These are phyloP conservation scores for Phoenix roebelenii DNA, from an alignment of 176 grass and related monocot species.

Conservation along the genomic window DNA sequence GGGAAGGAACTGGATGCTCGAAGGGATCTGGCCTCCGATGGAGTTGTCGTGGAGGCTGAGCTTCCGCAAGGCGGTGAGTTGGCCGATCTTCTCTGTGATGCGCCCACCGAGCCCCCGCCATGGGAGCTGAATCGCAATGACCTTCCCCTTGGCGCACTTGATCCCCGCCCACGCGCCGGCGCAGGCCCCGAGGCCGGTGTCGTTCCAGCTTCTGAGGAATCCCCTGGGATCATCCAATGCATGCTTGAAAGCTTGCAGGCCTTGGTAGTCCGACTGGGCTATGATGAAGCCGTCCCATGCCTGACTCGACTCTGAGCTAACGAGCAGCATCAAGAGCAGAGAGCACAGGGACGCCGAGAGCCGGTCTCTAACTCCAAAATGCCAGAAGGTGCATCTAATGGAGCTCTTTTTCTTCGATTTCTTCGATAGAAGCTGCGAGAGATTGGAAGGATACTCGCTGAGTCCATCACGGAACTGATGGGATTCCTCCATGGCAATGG, in stretches of 20 bases:
- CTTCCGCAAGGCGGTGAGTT: constrained; percentile 38
- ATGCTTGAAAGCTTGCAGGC: constrained; percentile 57
- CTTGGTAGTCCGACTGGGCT: constrained; percentile 44
- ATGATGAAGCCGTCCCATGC: constrained; percentile 48
- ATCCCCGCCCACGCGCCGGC: constrained; percentile 51
- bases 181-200: constrained; percentile 56
- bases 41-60: constrained; percentile 58
- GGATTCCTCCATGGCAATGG: too few relatives aligned
- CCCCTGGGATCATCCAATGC: constrained; percentile 39
- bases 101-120: constrained; percentile 44
- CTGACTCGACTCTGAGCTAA: neutral
- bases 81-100: constrained; percentile 43
- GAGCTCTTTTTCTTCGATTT: neutral
- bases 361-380: neutral
- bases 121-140: constrained; percentile 52
- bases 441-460: too few relatives aligned
- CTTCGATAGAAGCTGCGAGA: neutral
- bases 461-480: too few relatives aligned
- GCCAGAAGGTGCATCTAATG: neutral
- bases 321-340: neutral
- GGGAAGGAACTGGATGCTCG: constrained; percentile 26
- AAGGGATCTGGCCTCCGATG: constrained; percentile 37
- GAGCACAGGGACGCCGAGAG: too few relatives aligned
- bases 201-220: constrained; percentile 57
- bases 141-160: constrained; percentile 55